Evolutionary conservation across 139 green algal genomes (phyloP), one percentile per base, ranked within the genome.

Genomic region (Astrephomene gubernaculifera): DNA sequence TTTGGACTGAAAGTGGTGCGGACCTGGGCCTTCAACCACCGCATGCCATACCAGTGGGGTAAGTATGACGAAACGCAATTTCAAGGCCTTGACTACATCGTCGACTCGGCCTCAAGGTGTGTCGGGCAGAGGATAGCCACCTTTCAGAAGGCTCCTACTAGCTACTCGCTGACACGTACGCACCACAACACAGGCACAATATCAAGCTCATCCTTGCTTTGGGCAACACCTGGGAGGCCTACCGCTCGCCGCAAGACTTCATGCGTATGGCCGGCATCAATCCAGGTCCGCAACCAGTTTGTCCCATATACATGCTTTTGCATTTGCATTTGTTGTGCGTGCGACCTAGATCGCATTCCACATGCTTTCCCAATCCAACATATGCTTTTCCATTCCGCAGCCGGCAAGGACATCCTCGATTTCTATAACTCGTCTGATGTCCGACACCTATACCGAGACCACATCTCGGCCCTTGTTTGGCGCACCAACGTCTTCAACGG

Each of bases 11-110:
- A 63, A 41, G 76, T 83, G n/a, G 63, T 83, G 19, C 76, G 76
- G 3, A 17, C 45, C 33, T 83, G 76, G 76, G 76, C 39, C 0
- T 83, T 83, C 60, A 83, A 83, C 60, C 60, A 61, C 41, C 14
- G n/a, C 29, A 83, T 83, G 76, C 76, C 76, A 2, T 83, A 83
- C 61, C 29, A 45, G 12, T 83, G 76, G 76, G 76, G 60, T 61
- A 73, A 73, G 21, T 83, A 83, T 41, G 60, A 73, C n/a, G 76
- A 83, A 41, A 49, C 17, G 4, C 4, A 83, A n/a, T 83, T 83
- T 22, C 29, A 44, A 7, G 76, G 76, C 39, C 41, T 83, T 0
- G 76, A 83, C 76, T 83, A 83, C 76, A 83, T 83, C 41, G 60
- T 83, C 0, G 76, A 83, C 61, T 64, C 60, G 1, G 76, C 76